Base-by-base conservation (phyloP, 768 basidiomycete species). In the Psilocybe cubensis region DNA sequence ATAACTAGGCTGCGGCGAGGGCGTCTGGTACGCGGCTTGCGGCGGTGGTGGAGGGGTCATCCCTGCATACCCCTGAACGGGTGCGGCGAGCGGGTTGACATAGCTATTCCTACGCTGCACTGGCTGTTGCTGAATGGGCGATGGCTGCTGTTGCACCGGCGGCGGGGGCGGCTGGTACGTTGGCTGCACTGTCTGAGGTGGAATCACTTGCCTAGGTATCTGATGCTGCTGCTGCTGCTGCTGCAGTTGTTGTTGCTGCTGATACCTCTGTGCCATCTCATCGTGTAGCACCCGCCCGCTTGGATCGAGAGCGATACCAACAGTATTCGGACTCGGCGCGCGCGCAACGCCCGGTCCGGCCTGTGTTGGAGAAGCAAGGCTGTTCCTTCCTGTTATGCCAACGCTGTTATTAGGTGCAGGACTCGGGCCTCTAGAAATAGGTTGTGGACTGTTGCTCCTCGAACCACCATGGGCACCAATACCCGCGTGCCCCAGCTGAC, bases 241-340 rank as follows among this genome's bases (percentile, higher is more conserved):
- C 24, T 63, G 72, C 41, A 64, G 76, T 21, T 75, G 72, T 20
- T 79, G 82, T 20, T 71, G 76, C 17, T 72, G 74, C 28, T 79
- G 78, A 62, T 82, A 84, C 52, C 71, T 76, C 59, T 82, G 83
- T 12, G 89, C 89, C 85, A 94, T 86, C 38, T 83, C 80, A 71
- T 96, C 95, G 58, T 89, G 85, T 31, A 88, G 76, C 4, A 96
- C 95, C 12, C 87, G 81, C 7, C 94, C 95, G 56, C 77, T 83
- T 0, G 88, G 86, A 61, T 93, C 94, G 2, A 96, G 76, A 2
- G 85, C 82, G 58, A 96, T 96, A 3, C 95, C 94, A 3, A 92
- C 80, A n/a, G 79, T 78, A 56, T 89, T 92, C 27, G 89, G 89
- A 56, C 88, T 92, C 12, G 88, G 78, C n/a, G 87, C 79, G 0